phyloP scores from a whole-genome alignment of 169 alveolate species.

The Besnoitia besnoiti region DNA sequence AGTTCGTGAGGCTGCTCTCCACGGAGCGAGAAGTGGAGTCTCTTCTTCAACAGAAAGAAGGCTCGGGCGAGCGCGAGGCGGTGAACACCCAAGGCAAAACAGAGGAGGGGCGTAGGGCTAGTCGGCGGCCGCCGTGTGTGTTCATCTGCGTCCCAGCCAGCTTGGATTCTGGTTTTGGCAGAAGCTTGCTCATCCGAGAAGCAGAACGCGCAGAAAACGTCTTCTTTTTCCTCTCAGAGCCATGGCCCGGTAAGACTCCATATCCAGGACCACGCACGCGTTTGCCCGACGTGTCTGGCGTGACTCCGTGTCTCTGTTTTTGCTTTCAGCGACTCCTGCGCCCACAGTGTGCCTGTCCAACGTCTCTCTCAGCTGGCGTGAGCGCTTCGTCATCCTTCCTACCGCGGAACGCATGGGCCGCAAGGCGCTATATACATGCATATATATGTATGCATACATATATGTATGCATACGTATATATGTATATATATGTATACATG shows the following conservation, averaged over 20 bases:
- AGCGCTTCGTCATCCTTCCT: too few species aligned
- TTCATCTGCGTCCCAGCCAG: slow-evolving; percentile 13
- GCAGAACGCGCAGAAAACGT: background rate
- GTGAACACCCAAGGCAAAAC: background rate
- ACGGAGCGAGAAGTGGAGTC: background rate
- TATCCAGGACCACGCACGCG: too few species aligned
- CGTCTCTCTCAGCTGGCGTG: too few species aligned
- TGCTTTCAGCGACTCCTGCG: too few species aligned
- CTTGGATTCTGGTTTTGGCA: background rate
- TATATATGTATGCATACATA: too few species aligned
- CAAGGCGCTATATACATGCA: too few species aligned
- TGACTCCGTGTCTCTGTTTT: too few species aligned
- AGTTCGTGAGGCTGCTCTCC: slow-evolving; percentile 11
- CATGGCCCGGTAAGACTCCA: background rate
- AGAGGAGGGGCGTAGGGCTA: too few species aligned
- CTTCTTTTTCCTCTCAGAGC: slow-evolving; percentile 8
- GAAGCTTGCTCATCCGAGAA: background rate
- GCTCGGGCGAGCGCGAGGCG: background rate
- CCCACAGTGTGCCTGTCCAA: too few species aligned
- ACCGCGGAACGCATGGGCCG: too few species aligned
- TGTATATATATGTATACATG: background rate
- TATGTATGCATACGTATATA: background rate
- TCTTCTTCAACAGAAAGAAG: background rate
- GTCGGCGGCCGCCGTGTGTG: background rate
- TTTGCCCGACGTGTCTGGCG: too few species aligned